Percentiles rank a stretch among this genome's conserved stretches.
phyloP scores from a whole-genome alignment of 768 basidiomycete species.

The Termitomyces sp. region DNA sequence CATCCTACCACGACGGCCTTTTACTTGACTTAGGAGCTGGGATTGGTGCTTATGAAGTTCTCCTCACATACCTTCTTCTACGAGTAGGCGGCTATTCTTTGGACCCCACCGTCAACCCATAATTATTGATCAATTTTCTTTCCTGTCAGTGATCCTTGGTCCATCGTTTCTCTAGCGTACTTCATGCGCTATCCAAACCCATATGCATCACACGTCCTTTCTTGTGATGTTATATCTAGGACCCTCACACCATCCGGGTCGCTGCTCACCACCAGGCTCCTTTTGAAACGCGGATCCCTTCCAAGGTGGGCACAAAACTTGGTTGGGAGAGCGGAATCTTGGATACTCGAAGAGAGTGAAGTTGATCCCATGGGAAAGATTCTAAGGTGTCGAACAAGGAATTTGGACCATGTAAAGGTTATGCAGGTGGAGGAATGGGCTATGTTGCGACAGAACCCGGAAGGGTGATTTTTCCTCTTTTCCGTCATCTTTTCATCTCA shows the following conservation, averaged over 20 bases:
- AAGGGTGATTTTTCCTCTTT: conserved; percentile 50
- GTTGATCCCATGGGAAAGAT: conserved; percentile 80
- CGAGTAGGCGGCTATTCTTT: conserved; percentile 35
- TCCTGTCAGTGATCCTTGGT: conserved; percentile 79
- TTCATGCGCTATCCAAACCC: conserved; percentile 96
- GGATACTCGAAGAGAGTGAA: conserved; percentile 94
- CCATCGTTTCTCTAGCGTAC: conserved; percentile 89
- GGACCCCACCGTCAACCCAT: neutral
- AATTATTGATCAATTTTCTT: conserved; percentile 11
- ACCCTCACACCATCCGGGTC: conserved; percentile 66
- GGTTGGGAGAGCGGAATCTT: conserved; percentile 80
- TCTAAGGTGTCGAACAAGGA: conserved; percentile 76
- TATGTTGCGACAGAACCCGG: conserved; percentile 57
- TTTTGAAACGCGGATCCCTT: conserved; percentile 87
- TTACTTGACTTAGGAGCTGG: conserved; percentile 14
- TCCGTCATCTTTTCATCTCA: neutral
- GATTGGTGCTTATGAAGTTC: conserved; percentile 46
- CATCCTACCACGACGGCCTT: conserved; percentile 7
- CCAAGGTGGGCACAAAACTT: conserved; percentile 90
- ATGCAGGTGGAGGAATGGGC: conserved; percentile 90
- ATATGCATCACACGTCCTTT: conserved; percentile 87
- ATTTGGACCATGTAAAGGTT: conserved; percentile 91
- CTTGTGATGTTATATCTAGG: conserved; percentile 93
- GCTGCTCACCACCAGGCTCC: conserved; percentile 82
- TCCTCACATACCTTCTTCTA: conserved; percentile 51